Evolutionary conservation across 2,329 filamentous ascomycete genomes (phyloP).

Genomic region (Polychaeton citri): DNA sequence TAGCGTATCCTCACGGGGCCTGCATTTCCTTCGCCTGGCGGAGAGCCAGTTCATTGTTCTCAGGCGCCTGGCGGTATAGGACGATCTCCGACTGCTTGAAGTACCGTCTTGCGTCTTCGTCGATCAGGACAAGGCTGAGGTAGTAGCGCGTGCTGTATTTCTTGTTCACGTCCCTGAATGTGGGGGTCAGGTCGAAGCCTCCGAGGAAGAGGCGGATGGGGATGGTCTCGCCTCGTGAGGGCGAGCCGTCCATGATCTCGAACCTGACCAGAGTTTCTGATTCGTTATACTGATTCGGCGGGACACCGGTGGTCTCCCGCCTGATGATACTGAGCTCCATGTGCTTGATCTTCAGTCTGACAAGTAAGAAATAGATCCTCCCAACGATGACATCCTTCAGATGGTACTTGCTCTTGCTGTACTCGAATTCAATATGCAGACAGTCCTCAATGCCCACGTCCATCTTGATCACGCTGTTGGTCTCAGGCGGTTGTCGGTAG

Average conservation of each 20-base stretch:
- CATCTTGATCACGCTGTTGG: constrained; percentile 99
- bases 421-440: constrained; percentile 97
- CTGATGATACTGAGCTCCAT: constrained; percentile 99
- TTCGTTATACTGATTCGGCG: constrained; percentile 98
- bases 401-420: constrained; percentile 98
- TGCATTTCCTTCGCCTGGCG: constrained; percentile 33
- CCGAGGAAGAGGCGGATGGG: constrained; percentile 94
- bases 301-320: constrained; percentile 87
- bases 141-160: constrained; percentile 99
- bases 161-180: constrained; percentile 99
- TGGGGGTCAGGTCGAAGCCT: constrained; percentile 93
- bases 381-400: constrained; percentile 98
- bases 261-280: constrained; percentile 96
- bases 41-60: constrained; percentile 34
- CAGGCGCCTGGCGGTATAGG: constrained; percentile 65
- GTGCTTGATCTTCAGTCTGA: constrained; percentile 97
- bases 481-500: constrained; percentile 95
- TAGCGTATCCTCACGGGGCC: constrained; percentile 19
- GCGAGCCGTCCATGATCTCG: constrained; percentile 99
- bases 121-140: constrained; percentile 61
- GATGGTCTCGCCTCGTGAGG: constrained; percentile 85
- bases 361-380: constrained; percentile 93
- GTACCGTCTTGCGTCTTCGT: constrained; percentile 78
- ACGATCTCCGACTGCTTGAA: constrained; percentile 99
- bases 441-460: constrained; percentile 99